phyloP scores from a whole-genome alignment of 192 early-diverging fungal species.

The Glomus cerebriforme region DNA sequence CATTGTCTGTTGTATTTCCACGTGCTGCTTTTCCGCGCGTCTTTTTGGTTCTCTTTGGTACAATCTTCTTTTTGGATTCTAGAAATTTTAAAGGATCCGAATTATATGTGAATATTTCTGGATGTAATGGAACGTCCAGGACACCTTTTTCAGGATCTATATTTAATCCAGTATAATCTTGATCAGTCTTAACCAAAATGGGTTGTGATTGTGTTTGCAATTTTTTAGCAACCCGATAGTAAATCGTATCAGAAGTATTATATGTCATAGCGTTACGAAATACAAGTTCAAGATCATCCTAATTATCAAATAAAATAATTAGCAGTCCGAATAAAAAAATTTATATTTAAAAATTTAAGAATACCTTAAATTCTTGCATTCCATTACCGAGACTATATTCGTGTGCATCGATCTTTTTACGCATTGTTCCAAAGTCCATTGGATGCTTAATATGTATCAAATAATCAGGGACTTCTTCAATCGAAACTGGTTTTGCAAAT shows the following conservation, averaged over 20 bases:
- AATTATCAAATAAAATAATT: constrained; percentile 7
- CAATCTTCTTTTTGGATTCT: background rate
- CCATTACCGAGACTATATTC: constrained; percentile 43
- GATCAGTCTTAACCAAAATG: constrained; percentile 45
- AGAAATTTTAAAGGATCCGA: constrained; percentile 33
- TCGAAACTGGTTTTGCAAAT: constrained; percentile 54
- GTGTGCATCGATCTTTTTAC: constrained; percentile 51
- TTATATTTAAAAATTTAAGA: background rate
- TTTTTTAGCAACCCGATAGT: constrained; percentile 63
- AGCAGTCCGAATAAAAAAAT: background rate
- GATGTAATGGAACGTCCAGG: constrained; percentile 46
- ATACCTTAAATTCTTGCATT: constrained; percentile 52
- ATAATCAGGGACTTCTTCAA: constrained; percentile 53
- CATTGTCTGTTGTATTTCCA: background rate
- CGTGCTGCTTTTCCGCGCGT: background rate
- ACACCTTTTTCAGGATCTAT: constrained; percentile 45
- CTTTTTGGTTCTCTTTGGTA: background rate
- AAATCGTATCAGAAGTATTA: constrained; percentile 73
- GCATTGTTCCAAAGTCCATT: constrained; percentile 74
- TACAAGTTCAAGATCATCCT: constrained; percentile 72
- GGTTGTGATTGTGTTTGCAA: constrained; percentile 46
- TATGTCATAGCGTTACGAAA: constrained; percentile 76
- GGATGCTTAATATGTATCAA: constrained; percentile 58
- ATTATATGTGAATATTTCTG: constrained; percentile 56
- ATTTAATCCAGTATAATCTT: constrained; percentile 45